Evolutionary conservation across 805 yeast genomes (phyloP), one percentile per base, ranked within the genome.

Genomic region (Diddensiella santjacobensis): DNA sequence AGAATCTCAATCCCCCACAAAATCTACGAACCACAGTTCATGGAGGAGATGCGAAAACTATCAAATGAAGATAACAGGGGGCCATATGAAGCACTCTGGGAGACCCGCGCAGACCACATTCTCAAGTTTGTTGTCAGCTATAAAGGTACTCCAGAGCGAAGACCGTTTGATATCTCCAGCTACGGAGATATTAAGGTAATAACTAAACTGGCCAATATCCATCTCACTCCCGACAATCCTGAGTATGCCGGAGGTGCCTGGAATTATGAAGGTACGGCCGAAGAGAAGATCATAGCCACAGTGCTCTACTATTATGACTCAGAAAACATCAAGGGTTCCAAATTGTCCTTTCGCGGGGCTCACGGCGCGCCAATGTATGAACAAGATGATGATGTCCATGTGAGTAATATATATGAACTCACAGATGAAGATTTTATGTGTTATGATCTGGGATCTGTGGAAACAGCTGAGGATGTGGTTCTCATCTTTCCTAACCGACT

Each of bases 241-340:
- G 44, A 43, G 2, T 71, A 71, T 45, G 46, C 54, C 2, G 75
- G 75, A 2, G 74, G 75, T 0, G 52, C 70, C 2, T 71, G 75
- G 75, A 75, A 71, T 47, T 65, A 71, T 1, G 74, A 71, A 54
- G 76, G 75, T 0, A 60, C 70, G 4, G 62, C 63, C 20, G 68
- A 67, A 50, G 76, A 71, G 52, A 68, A 69, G 48, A 71, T 71
- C 39, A 67, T 71, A 4, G 74, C 74, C 2, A 70, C 74, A 1
- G 59, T 66, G 3, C 54, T 71, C 29, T 71, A 70, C 54, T 71
- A 71, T 52, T 71, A 70, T 47, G 74, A 71, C 43, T 47, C 57
- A 20, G 70, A 67, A n/a, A 71, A 71, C 52, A 69, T 71, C 38
- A 52, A 64, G 1, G 69, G 65, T 29, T 67, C 72, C 2, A 56